Base-by-base conservation (phyloP, 2,329 filamentous ascomycete genomes). In the Pseudocercospora musae region DNA sequence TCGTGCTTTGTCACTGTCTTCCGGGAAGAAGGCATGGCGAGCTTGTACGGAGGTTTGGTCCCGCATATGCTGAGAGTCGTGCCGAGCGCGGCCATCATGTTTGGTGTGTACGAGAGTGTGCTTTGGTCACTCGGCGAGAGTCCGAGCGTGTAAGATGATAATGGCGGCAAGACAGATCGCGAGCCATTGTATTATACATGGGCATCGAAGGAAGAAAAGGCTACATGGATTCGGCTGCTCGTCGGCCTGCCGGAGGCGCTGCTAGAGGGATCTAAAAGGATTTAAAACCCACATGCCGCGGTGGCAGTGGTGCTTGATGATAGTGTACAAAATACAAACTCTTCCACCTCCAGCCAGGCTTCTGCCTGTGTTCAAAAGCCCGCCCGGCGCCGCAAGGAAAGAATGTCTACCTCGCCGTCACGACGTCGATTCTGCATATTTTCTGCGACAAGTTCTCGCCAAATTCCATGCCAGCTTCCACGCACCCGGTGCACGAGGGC, bases 31-130 rank as follows among this genome's bases (percentile, higher is more conserved):
- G 92, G 93, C 53, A 83, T 96, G 77, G 85, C 88, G 52, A 90
- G 89, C 31, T 81, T 98, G 65, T 98, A 97, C 74, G 93, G 94
- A 60, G 93, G 93, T 18, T 82, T 98, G 72, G 96, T 93, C 13
- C 92, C 94, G 52, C 94, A 98, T 75, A 86, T 98, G 71, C 85
- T 97, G 77, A 85, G 93, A 65, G 93, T 93, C 6, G 93, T 97
- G 5, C 94, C 94, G 1, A 95, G 90, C 69, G 92, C 94, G 7
- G 92, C 91, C 69, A 96, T 98, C 76, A 97, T 96, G 90, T 96
- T 97, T 76, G 92, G 92, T 77, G 95, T 95, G 81, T 96, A 82
- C 59, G 81, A 83, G 67, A 78, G 75, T n/a, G 78, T 82, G n/a
- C 68, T 83, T 60, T 79, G 78, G 69, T 71, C 78, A 11, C 66